These are phyloP conservation scores for Cenchrus purpureus DNA, from an alignment of 176 grass and related monocot genomes.

Conservation along the genomic window DNA sequence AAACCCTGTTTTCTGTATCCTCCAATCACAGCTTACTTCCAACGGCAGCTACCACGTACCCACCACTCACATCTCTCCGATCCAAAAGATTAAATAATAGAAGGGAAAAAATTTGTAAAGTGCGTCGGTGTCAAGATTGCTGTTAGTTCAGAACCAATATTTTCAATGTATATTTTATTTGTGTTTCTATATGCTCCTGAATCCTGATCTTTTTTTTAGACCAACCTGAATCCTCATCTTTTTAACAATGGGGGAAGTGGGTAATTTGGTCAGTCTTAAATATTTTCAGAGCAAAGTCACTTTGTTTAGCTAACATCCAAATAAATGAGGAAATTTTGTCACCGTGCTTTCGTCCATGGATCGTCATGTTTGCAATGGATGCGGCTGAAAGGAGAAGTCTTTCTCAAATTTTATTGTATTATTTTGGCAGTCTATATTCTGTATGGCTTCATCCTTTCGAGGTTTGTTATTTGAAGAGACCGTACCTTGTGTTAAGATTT, in stretches of 20 bases:
- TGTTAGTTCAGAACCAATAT: neutral
- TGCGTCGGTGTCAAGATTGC: constrained; percentile 10
- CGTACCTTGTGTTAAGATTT: too few species aligned
- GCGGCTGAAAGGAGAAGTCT: too few species aligned
- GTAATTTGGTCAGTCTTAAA: neutral
- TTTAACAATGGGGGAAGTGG: neutral
- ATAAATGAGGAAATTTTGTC: neutral
- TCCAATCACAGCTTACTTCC: constrained; percentile 42
- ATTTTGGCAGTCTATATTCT: too few species aligned
- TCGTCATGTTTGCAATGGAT: too few species aligned
- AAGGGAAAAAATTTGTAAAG: neutral
- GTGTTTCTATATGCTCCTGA: neutral
- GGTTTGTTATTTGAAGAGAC: too few species aligned
- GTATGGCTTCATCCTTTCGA: too few species aligned
- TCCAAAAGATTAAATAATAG: neutral
- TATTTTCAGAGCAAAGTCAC: neutral
- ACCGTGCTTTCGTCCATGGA: neutral
- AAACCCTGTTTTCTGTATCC: neutral
- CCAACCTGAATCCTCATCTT: neutral
- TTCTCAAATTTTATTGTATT: too few species aligned
- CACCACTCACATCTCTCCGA: neutral
- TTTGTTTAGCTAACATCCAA: neutral
- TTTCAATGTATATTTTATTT: neutral
- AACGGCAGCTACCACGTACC: constrained; percentile 10
- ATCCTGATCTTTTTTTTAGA: too few species aligned